phyloP scores from a whole-genome alignment of 306 rosid species.

The Prinsepia uniflora region DNA sequence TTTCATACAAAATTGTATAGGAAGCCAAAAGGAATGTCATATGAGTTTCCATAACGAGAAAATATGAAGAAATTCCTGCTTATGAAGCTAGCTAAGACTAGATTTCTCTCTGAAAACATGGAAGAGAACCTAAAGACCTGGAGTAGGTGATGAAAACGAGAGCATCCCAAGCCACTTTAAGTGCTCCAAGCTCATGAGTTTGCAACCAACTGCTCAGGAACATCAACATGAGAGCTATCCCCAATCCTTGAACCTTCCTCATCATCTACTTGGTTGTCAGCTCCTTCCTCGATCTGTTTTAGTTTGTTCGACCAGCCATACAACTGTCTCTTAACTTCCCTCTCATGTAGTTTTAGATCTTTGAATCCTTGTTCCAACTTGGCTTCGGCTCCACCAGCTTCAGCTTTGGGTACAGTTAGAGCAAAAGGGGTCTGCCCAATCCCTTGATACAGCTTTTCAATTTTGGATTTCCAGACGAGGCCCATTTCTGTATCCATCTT shows the following conservation, averaged over 20 bases:
- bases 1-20: constrained; percentile 13
- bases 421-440: constrained; percentile 65
- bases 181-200: constrained; percentile 20
- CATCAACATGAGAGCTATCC: constrained; percentile 29
- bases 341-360: constrained; percentile 60
- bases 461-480: constrained; percentile 84
- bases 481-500: constrained; percentile 93
- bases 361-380: constrained; percentile 60
- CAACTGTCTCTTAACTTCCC: constrained; percentile 56
- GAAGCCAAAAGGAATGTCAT: neutral
- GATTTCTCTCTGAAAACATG: constrained; percentile 7
- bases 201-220: constrained; percentile 40
- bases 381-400: constrained; percentile 67
- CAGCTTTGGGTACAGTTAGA: constrained; percentile 65
- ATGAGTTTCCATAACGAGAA: constrained; percentile 1
- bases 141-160: constrained; percentile 34
- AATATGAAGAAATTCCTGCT: neutral
- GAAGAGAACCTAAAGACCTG: constrained; percentile 32
- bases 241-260: constrained; percentile 5
- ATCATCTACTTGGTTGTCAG: constrained; percentile 28
- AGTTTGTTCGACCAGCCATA: constrained; percentile 38
- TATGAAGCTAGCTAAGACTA: constrained; percentile 5
- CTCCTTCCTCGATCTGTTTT: constrained; percentile 38
- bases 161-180: constrained; percentile 8
- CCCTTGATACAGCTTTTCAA: constrained; percentile 69